Percentiles rank a stretch among this genome's conserved stretches.
Evolutionary conservation across 2,329 filamentous ascomycete genomes (phyloP).

Genomic region (Trichoderma sp.): DNA sequence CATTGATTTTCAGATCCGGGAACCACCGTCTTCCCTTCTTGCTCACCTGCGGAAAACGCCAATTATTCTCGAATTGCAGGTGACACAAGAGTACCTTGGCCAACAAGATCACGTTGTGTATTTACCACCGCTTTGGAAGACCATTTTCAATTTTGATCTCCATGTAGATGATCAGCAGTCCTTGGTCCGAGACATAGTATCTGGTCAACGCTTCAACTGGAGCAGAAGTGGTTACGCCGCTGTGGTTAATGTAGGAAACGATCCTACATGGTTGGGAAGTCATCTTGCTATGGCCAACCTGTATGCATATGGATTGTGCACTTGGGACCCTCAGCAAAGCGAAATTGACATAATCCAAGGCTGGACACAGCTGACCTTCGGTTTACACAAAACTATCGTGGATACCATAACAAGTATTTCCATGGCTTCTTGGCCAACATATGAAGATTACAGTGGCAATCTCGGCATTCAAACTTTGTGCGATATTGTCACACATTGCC

Average conservation of each 20-base stretch:
- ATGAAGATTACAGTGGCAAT: background rate
- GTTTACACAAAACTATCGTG: background rate
- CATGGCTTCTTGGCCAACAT: background rate
- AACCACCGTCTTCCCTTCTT: background rate
- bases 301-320: background rate
- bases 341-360: background rate
- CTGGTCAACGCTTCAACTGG: background rate
- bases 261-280: background rate
- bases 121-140: background rate
- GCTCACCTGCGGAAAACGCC: background rate
- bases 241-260: background rate
- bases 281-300: background rate
- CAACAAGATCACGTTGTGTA: background rate
- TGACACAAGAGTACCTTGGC: background rate
- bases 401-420: background rate
- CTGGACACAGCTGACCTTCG: background rate
- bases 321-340: background rate
- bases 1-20: background rate
- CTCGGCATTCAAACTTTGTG: background rate
- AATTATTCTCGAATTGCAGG: background rate
- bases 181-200: background rate
- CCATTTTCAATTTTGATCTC: background rate
- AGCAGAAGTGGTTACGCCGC: background rate
- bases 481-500: background rate
- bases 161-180: background rate